phyloP scores from a whole-genome alignment of 768 basidiomycete species.

The Kwoniella sp. region DNA sequence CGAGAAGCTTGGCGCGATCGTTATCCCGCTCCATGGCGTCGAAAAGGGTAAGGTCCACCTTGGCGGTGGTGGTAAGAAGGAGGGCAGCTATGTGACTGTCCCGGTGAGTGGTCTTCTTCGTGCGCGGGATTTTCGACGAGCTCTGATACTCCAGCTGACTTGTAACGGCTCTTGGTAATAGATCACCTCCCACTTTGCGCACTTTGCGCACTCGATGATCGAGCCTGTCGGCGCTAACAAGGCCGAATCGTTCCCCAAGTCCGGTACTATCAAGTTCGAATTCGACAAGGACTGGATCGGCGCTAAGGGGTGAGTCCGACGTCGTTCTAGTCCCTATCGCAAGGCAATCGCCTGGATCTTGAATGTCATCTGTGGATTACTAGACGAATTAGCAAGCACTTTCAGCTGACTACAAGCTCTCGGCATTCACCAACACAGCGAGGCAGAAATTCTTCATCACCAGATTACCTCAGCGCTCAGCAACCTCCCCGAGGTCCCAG shows the following conservation, averaged over 20 bases:
- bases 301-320: constrained; percentile 47
- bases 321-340: background rate
- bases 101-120: constrained; percentile 26
- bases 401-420: constrained; percentile 2
- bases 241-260: constrained; percentile 27
- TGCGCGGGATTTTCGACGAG: too few species aligned
- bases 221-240: constrained; percentile 16
- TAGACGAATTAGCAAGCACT: too few species aligned
- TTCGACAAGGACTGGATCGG: constrained; percentile 56
- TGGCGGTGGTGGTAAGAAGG: constrained; percentile 40
- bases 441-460: constrained; percentile 49
- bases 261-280: constrained; percentile 49
- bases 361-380: too few species aligned
- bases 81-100: constrained; percentile 38
- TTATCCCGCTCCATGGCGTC: constrained; percentile 28
- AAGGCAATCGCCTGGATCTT: background rate
- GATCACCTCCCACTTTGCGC: constrained; percentile 36
- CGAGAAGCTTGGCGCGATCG: constrained; percentile 32
- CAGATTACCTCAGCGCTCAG: constrained; percentile 40
- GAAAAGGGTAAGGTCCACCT: constrained; percentile 38
- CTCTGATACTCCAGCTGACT: background rate
- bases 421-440: constrained; percentile 37
- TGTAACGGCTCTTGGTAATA: constrained; percentile 23
- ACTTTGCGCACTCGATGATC: constrained; percentile 25
- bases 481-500: constrained; percentile 7